Evolutionary conservation across 2,329 filamentous ascomycete species (phyloP), one percentile per base, ranked within the genome.

Genomic region (Venturia pyrina): DNA sequence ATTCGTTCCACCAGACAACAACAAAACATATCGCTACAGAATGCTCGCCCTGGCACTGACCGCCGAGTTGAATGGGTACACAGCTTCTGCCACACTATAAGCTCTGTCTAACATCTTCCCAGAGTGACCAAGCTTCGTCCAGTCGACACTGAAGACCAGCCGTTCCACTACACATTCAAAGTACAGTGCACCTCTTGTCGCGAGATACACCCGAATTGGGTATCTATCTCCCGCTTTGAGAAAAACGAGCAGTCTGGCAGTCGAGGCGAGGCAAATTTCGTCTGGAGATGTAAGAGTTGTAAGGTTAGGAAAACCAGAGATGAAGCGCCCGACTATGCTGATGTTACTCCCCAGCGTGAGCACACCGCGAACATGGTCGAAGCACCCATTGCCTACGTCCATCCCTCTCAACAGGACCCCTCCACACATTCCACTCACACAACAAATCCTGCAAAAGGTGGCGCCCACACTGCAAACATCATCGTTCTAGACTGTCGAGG

Each of bases 241-340:
- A 84, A 82, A 73, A 93, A 96, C 74, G 92, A 97, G 69, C 87
- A 97, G 76, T 95, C 91, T 69, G 93, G 93, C 44, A 97, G 93
- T 76, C 86, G 91, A 73, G 95, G 95, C 69, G 93, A 98, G 77
- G 95, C 95, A 68, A 98, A 98, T 78, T 99, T 99, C 77, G 95
- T 99, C n/a, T 99, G 95, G 93, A 93, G 87, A 77, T 99, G 95
- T 84, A 96, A 96, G 78, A 93, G 95, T 75, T 99, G 95, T 87
- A 96, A 95, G 85, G 92, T 95, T 70, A 40, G 78, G 32, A 24
- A 8, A 21, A 17, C 56, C n/a, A 40, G 43, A 41, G n/a, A 41
- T 28, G 28, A 63, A 43, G 28, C 24, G 24, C 24, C 41, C 63
- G 10, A 57, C n/a, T 44, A 53, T 13, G 63, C 63, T 28, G 19